phyloP scores from a whole-genome alignment of 768 basidiomycete genomes.

The Cyclocybe cylindracea region DNA sequence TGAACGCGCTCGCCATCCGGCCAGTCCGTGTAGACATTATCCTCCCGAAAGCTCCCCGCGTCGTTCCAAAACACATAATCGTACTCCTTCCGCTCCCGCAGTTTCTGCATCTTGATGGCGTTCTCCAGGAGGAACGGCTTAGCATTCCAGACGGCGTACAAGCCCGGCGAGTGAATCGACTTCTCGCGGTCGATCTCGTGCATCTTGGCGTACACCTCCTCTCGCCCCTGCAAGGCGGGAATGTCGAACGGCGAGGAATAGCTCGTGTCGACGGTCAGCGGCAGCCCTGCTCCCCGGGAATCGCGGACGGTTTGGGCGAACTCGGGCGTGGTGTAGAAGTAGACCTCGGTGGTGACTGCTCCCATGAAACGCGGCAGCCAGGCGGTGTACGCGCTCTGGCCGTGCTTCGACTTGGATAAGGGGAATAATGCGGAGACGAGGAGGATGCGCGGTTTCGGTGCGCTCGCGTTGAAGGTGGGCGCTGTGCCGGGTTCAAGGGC shows the following conservation, averaged over 20 bases:
- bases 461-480: neutral
- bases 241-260: constrained; percentile 48
- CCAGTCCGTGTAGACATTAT: constrained; percentile 48
- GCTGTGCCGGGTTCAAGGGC: neutral
- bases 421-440: constrained; percentile 60
- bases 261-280: constrained; percentile 45
- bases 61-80: constrained; percentile 63
- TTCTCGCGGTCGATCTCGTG: constrained; percentile 47
- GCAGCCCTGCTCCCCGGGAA: constrained; percentile 28
- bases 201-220: constrained; percentile 40
- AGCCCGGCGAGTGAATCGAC: constrained; percentile 40
- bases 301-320: constrained; percentile 32
- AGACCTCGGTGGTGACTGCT: constrained; percentile 47
- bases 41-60: constrained; percentile 50
- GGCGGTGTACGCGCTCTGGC: constrained; percentile 38
- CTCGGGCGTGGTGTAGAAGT: constrained; percentile 51
- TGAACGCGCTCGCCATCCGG: constrained; percentile 43
- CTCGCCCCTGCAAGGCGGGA: constrained; percentile 39
- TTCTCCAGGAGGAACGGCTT: constrained; percentile 53
- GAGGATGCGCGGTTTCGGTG: constrained; percentile 32
- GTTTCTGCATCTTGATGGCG: constrained; percentile 30
- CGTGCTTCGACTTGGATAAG: constrained; percentile 50
- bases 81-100: constrained; percentile 30
- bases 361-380: constrained; percentile 50
- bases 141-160: constrained; percentile 58